Percentiles rank a stretch among this genome's conserved stretches.
Conservation (phyloP, 768 basidiomycete species). For the Sistotremastrum niveocremeum region DNA sequence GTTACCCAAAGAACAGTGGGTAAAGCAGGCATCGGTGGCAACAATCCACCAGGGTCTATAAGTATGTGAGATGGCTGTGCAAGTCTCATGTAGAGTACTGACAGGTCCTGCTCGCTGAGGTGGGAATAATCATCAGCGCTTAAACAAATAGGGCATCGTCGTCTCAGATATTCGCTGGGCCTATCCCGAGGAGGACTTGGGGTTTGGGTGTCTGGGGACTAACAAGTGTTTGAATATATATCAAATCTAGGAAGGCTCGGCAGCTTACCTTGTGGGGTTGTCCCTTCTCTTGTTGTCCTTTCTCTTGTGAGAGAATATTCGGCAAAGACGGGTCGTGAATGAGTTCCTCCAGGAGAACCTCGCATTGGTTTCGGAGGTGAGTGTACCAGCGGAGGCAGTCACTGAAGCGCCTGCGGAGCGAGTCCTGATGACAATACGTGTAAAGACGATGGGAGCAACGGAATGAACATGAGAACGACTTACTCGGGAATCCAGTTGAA, state of each 20-base stretch:
- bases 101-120: too few relatives aligned
- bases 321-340: background rate
- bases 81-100: constrained; percentile 4
- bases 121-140: constrained; percentile 8
- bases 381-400: constrained; percentile 17
- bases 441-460: constrained; percentile 8
- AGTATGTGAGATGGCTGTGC: background rate
- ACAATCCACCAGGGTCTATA: constrained; percentile 6
- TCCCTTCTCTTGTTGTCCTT: too few relatives aligned
- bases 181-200: too few relatives aligned
- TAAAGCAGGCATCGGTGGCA: constrained; percentile 23
- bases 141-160: constrained; percentile 19
- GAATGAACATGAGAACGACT: constrained; percentile 2
- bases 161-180: too few relatives aligned
- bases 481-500: constrained; percentile 7
- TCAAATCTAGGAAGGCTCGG: too few relatives aligned
- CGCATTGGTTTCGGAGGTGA: constrained; percentile 7
- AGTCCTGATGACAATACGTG: constrained; percentile 11
- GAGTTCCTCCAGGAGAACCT: constrained; percentile 4
- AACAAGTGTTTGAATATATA: too few relatives aligned
- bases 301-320: too few relatives aligned
- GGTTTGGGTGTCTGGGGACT: too few relatives aligned
- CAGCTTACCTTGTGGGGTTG: too few relatives aligned
- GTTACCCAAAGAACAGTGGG: constrained; percentile 15
- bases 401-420: constrained; percentile 12